Evolutionary conservation across 2,329 filamentous ascomycete species (phyloP).

Genomic region (Cladophialophora exuberans): DNA sequence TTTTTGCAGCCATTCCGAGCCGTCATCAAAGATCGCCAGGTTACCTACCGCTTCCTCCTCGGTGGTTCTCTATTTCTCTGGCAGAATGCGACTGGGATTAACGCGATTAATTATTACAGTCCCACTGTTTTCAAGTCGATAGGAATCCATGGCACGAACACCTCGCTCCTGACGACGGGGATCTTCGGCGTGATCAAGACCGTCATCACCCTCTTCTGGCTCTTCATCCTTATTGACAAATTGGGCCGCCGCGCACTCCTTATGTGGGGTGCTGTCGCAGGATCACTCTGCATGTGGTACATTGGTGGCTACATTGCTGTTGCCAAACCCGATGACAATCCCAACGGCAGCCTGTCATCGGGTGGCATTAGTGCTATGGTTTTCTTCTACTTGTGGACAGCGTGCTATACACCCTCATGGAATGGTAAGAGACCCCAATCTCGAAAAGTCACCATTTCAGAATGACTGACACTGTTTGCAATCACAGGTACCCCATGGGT

Average conservation of each 20-base stretch:
- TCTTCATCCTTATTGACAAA: constrained; percentile 69
- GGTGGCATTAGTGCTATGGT: constrained; percentile 62
- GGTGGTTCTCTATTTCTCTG: constrained; percentile 76
- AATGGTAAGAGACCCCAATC: too few species aligned
- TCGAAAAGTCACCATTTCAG: too few species aligned
- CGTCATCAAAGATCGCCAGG: constrained; percentile 57
- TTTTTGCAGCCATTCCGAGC: constrained; percentile 74
- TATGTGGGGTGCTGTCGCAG: constrained; percentile 65
- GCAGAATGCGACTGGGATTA: constrained; percentile 75
- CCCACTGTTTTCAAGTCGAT: constrained; percentile 71
- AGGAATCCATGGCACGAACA: constrained; percentile 63
- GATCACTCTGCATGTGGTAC: constrained; percentile 68
- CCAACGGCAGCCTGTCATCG: constrained; percentile 41
- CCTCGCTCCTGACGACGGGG: constrained; percentile 68
- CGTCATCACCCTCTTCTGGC: constrained; percentile 67
- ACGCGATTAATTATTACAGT: constrained; percentile 74
- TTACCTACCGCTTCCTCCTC: constrained; percentile 73
- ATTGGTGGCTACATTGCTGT: constrained; percentile 65
- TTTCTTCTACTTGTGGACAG: constrained; percentile 76
- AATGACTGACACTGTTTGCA: too few species aligned
- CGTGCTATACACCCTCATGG: constrained; percentile 72
- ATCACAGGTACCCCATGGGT: constrained; percentile 79
- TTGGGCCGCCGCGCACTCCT: constrained; percentile 66
- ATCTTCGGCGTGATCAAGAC: constrained; percentile 80
- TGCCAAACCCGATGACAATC: constrained; percentile 38